A percentile compares a stretch with the other conserved stretches of the same genome.
Evolutionary conservation across 306 rosid species (phyloP).

Genomic region (Rubus parviflorus): DNA sequence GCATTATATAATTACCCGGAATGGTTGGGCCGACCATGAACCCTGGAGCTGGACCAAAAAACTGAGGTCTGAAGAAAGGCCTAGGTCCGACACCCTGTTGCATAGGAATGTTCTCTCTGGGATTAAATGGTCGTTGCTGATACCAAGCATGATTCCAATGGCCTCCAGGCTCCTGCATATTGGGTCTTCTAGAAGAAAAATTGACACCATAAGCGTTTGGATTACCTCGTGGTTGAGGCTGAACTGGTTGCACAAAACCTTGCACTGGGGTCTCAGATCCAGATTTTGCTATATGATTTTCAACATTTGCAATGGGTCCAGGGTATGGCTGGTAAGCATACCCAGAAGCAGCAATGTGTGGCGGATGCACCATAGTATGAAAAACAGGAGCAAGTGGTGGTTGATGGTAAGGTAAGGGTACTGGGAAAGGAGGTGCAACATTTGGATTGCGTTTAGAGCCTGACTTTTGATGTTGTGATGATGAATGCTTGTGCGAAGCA

Average conservation of each 20-base stretch:
- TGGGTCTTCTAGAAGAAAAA: constrained; percentile 64
- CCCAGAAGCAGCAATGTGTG: constrained; percentile 65
- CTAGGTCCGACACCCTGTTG: constrained; percentile 75
- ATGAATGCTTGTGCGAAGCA: constrained; percentile 46
- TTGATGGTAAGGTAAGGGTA: constrained; percentile 57
- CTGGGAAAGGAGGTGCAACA: constrained; percentile 58
- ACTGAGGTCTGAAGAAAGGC: constrained; percentile 65
- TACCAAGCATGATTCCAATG: constrained; percentile 73
- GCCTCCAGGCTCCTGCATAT: constrained; percentile 59
- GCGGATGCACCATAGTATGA: constrained; percentile 65
- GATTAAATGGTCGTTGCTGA: constrained; percentile 62
- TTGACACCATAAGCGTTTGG: constrained; percentile 52
- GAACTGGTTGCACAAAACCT: constrained; percentile 57
- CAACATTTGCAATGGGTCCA: constrained; percentile 60
- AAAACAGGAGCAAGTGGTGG: constrained; percentile 50
- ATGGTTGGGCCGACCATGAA: constrained; percentile 76
- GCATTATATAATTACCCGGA: constrained; percentile 51
- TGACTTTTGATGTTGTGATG: constrained; percentile 62
- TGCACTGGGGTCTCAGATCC: constrained; percentile 55
- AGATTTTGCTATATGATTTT: constrained; percentile 56
- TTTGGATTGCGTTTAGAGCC: constrained; percentile 59
- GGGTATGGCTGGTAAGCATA: constrained; percentile 63
- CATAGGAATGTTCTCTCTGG: constrained; percentile 61
- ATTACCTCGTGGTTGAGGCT: constrained; percentile 59
- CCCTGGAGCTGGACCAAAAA: constrained; percentile 68